Conservation (phyloP, 148 eudicot species). For the Heliosperma pusillum region DNA sequence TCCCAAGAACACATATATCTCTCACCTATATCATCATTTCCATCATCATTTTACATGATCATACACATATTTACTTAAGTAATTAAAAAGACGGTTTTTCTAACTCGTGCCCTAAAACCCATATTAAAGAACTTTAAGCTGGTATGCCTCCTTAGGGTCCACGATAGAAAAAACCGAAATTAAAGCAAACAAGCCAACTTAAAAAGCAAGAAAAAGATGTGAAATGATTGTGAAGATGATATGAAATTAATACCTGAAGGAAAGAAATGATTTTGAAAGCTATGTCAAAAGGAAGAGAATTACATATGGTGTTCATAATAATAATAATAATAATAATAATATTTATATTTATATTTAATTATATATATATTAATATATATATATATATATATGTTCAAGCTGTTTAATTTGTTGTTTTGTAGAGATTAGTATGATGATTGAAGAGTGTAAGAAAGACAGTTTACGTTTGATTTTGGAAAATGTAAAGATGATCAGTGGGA, state of each 20-base stretch:
- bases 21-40: slow-evolving; percentile 30
- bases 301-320: slow-evolving; percentile 15
- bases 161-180: no score
- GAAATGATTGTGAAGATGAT: neutral
- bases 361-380: no score
- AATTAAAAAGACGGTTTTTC: no score
- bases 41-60: neutral
- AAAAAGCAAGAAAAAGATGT: no score
- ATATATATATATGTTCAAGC: no score
- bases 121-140: no score
- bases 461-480: neutral
- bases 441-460: neutral
- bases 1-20: slow-evolving; percentile 70
- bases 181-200: no score
- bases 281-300: slow-evolving; percentile 53
- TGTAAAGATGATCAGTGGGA: no score
- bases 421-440: neutral
- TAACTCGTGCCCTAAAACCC: no score
- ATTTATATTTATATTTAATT: no score
- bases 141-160: no score
- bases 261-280: slow-evolving; percentile 57
- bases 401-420: neutral
- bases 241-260: slow-evolving; percentile 40
- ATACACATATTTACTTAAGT: slow-evolving; percentile 7
- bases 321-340: no score